Base-by-base conservation (phyloP, 1,284 basidiomycete genomes). In the Peniophora sp. region DNA sequence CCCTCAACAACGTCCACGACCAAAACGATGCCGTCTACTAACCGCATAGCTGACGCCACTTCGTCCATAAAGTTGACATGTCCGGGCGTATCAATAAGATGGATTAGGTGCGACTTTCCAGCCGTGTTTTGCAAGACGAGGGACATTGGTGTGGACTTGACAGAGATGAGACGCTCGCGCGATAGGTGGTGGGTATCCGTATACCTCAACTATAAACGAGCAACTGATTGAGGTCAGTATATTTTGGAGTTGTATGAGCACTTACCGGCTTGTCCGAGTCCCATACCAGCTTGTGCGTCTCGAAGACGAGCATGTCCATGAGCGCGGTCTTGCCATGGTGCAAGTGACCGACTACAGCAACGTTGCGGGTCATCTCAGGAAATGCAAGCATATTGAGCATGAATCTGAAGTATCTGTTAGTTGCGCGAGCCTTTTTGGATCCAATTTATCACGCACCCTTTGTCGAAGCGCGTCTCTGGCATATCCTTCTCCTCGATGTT, bases 41-140 rank as follows among this genome's bases (percentile, higher is more conserved):
- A 71, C 35, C 96, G 81, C 52, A 94, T 82, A 2, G 90, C 78
- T 17, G 86, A 84, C 3, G 94, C 94, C 12, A 96, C 93, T 69
- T 99, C 97, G 64, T 99, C 97, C 17, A 92, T 79, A 66, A 99
- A 99, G 70, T 99, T 99, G 55, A 95, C 89, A 64, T 99, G 97
- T 23, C 97, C 97, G 1, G 97, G 97, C 0, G 97, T 99, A 69
- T 99, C 97, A 62, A 99, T 85, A 39, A 98, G 67, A 69, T 99
- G 96, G 55, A 98, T 65, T 6, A 99, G 77, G 68, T 95, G 88
- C 2, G 92, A 97, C 73, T 99, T 99, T 54, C 92, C 92, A 36
- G 78, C 73, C 3, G 93, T 94, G n/a, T 83, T 90, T 15, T 83
- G 81, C 10, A 98, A 75, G 46, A 99, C 75, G 49, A 99, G 78